Evolutionary conservation across 148 eudicot species (phyloP), one percentile per base, ranked within the genome.

Genomic region (Vaccinium corymbosum): DNA sequence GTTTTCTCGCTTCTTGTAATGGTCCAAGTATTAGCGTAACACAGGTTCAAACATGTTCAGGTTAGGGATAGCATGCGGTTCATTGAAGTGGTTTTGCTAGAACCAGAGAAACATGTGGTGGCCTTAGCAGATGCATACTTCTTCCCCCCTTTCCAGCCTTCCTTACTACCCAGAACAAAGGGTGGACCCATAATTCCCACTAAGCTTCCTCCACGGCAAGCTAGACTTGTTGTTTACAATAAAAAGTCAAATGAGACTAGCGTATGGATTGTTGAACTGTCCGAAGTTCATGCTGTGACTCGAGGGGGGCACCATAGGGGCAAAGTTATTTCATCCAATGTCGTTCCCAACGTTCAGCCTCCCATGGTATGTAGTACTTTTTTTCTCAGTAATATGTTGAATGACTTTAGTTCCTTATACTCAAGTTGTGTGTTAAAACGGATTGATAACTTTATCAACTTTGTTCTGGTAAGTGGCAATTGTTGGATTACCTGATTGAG

Each of bases 61-160:
- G 93, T 88, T 49, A 90, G 98, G 81, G 98, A 94, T 93, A 86
- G 94, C 85, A 91, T 94, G 98, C 90, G 98, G 35, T 94, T 94
- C 80, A 87, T 94, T 85, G 98, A 94, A 86, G 98, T 94, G 81
- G 96, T 89, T 62, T 83, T 94, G 55, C 80, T 92, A 88, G 98
- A 94, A 84, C 98, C 98, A 51, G 93, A 88, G 19, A 94, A 94
- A 64, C 87, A 85, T 76, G 93, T 94, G 73, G 92, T 94, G 55
- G 96, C 96, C n/a, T 83, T 94, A 83, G 98, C 98, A 59, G 98
- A 94, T 92, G 96, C 96, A 61, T 94, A 93, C 84, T 93, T 94
- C 83, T 93, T 94, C 49, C 96, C 98, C 64, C 98, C 98, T 78
- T 94, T 94, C 82, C 96, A 93, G 84, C 91, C 98, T 19, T 92